phyloP scores from a whole-genome alignment of 139 green algal genomes.

The Trebouxia sp. region DNA sequence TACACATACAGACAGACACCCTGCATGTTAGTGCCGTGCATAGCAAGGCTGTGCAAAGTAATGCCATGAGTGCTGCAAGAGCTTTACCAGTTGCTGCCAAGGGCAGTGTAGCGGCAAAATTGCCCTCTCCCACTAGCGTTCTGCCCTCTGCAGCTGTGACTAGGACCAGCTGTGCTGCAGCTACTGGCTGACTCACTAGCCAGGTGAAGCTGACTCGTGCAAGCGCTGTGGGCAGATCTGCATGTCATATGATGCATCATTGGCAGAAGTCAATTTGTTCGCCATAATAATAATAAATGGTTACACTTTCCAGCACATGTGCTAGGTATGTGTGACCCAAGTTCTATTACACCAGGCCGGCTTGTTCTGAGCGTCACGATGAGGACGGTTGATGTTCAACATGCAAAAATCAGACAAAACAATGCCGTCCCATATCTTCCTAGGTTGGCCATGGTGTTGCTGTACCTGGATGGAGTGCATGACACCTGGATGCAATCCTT shows the following conservation, averaged over 20 bases:
- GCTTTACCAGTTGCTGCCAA: slow-evolving; percentile 60
- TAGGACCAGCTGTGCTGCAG: slow-evolving; percentile 74
- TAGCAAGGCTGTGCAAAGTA: neutral
- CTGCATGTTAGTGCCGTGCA: neutral
- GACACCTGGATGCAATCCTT: neutral
- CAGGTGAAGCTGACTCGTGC: slow-evolving; percentile 36
- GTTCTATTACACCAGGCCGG: too few relatives aligned
- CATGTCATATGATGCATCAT: neutral
- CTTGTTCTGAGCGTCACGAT: too few relatives aligned
- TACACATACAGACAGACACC: neutral
- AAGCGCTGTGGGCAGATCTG: slow-evolving; percentile 50
- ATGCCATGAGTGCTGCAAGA: neutral
- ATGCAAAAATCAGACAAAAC: too few relatives aligned
- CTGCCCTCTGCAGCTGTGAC: slow-evolving; percentile 65
- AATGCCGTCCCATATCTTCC: too few relatives aligned
- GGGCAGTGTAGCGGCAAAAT: slow-evolving; percentile 58
- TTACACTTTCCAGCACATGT: too few relatives aligned
- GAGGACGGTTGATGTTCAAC: too few relatives aligned
- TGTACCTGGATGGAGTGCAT: neutral
- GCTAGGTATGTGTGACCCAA: too few relatives aligned
- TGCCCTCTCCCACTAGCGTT: slow-evolving; percentile 47
- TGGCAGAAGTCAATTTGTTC: neutral
- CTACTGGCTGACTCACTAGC: slow-evolving; percentile 68
- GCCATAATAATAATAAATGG: neutral
- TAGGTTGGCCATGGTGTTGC: too few relatives aligned